These are phyloP conservation scores for Penicillium maclennaniae DNA, from an alignment of 495 filamentous ascomycete genomes.

Conservation along the genomic window DNA sequence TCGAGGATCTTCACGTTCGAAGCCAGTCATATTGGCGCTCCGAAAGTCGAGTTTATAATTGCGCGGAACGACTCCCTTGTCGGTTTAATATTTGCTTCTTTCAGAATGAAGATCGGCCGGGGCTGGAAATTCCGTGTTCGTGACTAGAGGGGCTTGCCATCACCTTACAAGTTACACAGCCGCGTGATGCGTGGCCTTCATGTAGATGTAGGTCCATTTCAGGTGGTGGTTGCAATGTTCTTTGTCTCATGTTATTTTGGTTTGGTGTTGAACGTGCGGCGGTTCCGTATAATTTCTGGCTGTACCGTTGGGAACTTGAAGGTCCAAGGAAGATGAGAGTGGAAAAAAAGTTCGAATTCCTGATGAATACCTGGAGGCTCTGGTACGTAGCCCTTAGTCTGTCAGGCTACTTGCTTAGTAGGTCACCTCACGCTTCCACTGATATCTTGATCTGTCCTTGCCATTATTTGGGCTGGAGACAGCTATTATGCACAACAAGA, in stretches of 20 bases:
- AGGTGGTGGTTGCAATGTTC: neutral
- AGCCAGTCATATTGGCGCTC: neutral
- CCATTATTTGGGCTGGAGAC: neutral
- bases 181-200: conserved; percentile 1
- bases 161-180: neutral
- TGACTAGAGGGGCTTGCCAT: neutral
- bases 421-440: neutral
- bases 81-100: neutral
- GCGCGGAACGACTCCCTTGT: neutral
- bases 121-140: neutral
- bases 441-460: no score
- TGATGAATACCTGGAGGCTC: neutral
- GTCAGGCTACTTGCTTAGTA: neutral
- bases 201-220: neutral
- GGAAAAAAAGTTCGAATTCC: no score
- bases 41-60: neutral
- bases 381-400: neutral
- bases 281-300: neutral
- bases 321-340: no score
- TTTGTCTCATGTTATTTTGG: neutral
- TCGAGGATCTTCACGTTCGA: neutral
- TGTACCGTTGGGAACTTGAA: neutral
- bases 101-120: neutral
- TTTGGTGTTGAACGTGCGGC: neutral
- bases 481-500: neutral